A percentile compares a stretch with the other conserved stretches of the same genome.
phyloP scores from a whole-genome alignment of 2,329 filamentous ascomycete genomes.

The Claviceps digitariae region DNA sequence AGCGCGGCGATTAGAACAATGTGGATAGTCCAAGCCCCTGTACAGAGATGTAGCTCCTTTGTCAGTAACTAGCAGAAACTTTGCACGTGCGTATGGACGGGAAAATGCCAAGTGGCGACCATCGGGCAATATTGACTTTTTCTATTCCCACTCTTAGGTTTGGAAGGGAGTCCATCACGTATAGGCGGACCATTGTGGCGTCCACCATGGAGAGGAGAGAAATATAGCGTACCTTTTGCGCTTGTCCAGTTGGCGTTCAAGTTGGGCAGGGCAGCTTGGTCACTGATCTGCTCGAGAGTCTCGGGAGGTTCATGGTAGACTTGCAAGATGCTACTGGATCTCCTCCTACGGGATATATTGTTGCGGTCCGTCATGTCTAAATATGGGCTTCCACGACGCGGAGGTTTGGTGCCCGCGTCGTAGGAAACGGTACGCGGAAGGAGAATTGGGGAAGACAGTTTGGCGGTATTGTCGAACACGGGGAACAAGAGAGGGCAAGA shows the following conservation, averaged over 20 bases:
- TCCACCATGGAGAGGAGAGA: neutral
- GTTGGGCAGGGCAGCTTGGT: conserved; percentile 89
- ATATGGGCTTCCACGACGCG: conserved; percentile 46
- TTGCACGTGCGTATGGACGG: neutral
- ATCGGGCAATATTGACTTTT: neutral
- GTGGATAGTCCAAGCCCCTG: conserved; percentile 97
- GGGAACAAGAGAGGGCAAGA: conserved; percentile 6
- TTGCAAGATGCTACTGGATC: conserved; percentile 83
- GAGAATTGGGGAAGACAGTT: conserved; percentile 83
- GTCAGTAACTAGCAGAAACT: neutral
- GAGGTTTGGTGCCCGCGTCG: conserved; percentile 64
- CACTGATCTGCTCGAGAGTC: conserved; percentile 93
- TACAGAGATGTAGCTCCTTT: neutral
- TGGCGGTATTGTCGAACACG: conserved; percentile 59
- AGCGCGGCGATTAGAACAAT: conserved; percentile 79
- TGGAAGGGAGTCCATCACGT: too few relatives aligned
- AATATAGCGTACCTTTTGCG: conserved; percentile 66
- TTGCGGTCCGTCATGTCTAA: conserved; percentile 46
- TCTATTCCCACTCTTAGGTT: neutral
- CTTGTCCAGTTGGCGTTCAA: conserved; percentile 98
- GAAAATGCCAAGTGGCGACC: neutral
- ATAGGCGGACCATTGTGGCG: conserved; percentile 1
- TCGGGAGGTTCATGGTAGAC: conserved; percentile 96
- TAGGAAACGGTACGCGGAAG: conserved; percentile 85
- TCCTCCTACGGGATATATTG: conserved; percentile 65